Conservation (phyloP, 345 rosid species). For the Aquilaria yunnanensis region DNA sequence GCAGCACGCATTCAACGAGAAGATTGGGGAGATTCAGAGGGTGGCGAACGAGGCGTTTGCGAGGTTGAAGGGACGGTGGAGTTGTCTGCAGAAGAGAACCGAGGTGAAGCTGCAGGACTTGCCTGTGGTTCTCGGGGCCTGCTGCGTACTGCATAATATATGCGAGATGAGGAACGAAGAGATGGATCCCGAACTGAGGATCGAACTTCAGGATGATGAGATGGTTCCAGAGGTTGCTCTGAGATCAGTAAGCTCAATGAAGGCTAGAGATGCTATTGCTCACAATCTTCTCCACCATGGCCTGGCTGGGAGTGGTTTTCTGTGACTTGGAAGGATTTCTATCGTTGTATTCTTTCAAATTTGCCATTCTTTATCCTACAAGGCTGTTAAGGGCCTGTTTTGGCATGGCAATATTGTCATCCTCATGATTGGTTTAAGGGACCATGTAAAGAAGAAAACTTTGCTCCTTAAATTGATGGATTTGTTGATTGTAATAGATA, state of each 20-base stretch:
- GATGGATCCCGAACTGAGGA: conserved; percentile 22
- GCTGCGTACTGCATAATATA: conserved; percentile 49
- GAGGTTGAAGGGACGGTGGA: conserved; percentile 44
- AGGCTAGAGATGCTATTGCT: conserved; percentile 42
- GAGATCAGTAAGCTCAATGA: conserved; percentile 24
- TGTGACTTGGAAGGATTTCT: conserved; percentile 9
- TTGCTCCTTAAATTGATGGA: too few relatives aligned
- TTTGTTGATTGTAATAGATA: too few relatives aligned
- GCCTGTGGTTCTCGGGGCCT: conserved; percentile 46
- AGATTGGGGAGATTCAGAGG: conserved; percentile 35
- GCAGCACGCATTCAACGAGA: conserved; percentile 44
- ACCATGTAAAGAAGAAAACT: too few relatives aligned
- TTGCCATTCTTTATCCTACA: too few relatives aligned
- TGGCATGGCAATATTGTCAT: too few relatives aligned
- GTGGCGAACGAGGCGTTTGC: conserved; percentile 33
- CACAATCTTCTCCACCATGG: conserved; percentile 47
- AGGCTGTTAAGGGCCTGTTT: too few relatives aligned
- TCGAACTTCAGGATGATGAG: conserved; percentile 38
- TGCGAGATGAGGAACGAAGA: conserved; percentile 34
- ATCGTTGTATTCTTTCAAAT: too few relatives aligned
- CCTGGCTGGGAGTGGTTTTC: conserved; percentile 35
- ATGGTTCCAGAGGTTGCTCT: conserved; percentile 27
- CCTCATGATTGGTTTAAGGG: too few relatives aligned
- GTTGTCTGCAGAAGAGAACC: conserved; percentile 42
- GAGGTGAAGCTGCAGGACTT: conserved; percentile 45